Conservation (phyloP, 345 rosid genomes). For the Salix exigua region DNA sequence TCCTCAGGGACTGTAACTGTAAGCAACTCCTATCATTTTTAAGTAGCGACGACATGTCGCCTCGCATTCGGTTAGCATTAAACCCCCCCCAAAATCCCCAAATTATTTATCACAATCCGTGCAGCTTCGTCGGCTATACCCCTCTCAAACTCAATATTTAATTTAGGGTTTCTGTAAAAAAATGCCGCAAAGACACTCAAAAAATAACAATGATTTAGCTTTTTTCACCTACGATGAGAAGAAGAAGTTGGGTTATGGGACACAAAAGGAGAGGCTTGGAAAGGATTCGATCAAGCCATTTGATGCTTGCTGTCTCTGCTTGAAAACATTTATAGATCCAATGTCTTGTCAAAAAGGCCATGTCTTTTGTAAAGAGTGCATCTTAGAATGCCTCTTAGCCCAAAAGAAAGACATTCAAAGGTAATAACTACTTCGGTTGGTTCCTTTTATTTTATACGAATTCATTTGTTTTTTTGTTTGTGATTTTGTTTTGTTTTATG, state of each 20-base stretch:
- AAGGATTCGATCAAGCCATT: constrained; percentile 93
- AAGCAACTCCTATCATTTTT: too few species aligned
- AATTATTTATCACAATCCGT: neutral
- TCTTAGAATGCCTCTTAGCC: constrained; percentile 74
- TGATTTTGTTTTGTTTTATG: neutral
- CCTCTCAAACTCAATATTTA: too few species aligned
- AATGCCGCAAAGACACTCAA: constrained; percentile 98
- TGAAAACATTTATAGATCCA: constrained; percentile 84
- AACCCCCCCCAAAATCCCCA: neutral
- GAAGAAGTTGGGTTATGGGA: constrained; percentile 86
- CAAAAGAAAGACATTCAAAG: constrained; percentile 92
- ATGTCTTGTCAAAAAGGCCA: constrained; percentile 93
- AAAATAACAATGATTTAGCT: constrained; percentile 94
- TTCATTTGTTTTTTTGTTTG: neutral
- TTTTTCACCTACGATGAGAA: constrained; percentile 98
- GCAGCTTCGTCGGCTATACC: neutral
- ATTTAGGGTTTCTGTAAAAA: constrained; percentile 5
- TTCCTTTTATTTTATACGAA: neutral
- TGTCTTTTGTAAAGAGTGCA: constrained; percentile 86
- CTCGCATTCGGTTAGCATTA: neutral
- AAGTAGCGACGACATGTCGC: too few species aligned
- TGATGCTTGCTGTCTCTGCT: constrained; percentile 90
- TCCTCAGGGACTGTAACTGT: too few species aligned
- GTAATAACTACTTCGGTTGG: constrained; percentile 19
- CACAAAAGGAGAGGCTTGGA: constrained; percentile 93